Percentiles rank a stretch among this genome's conserved stretches.
These are phyloP conservation scores for Cladorrhinum sp. DNA, from an alignment of 2,329 filamentous ascomycete genomes.

Conservation along the genomic window DNA sequence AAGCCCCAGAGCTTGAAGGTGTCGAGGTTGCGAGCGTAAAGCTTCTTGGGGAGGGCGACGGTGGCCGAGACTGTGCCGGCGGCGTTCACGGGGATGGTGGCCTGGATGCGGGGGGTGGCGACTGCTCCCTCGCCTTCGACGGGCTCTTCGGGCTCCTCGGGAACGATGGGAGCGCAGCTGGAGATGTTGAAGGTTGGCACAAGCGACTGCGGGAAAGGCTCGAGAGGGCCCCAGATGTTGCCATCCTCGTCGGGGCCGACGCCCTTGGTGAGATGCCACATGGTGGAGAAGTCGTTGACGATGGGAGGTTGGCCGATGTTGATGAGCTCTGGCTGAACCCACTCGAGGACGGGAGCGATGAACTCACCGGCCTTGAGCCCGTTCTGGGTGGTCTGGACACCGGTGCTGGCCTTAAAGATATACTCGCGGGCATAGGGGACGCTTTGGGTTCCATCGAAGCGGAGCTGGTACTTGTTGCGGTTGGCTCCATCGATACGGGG, in stretches of 20 bases:
- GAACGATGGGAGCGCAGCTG: constrained; percentile 3
- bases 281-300: constrained; percentile 36
- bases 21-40: constrained; percentile 15
- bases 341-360: constrained; percentile 36
- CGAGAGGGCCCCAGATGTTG: constrained; percentile 37
- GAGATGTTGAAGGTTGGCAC: constrained; percentile 23
- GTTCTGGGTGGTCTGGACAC: constrained; percentile 34
- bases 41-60: neutral
- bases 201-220: constrained; percentile 38
- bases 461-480: constrained; percentile 38
- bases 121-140: constrained; percentile 6
- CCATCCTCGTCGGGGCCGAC: constrained; percentile 35
- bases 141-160: neutral
- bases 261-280: constrained; percentile 36
- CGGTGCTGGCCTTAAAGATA: constrained; percentile 30
- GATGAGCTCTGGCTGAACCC: constrained; percentile 39
- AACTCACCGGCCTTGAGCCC: constrained; percentile 36
- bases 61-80: constrained; percentile 3
- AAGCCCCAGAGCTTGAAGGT: constrained; percentile 18
- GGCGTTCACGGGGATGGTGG: constrained; percentile 10
- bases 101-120: constrained; percentile 9
- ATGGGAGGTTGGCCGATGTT: constrained; percentile 35
- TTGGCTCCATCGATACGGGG: constrained; percentile 33
- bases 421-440: constrained; percentile 37
- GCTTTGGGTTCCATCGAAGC: constrained; percentile 31